Conservation (phyloP, 2,329 filamentous ascomycete genomes). For the Scytalidium lignicola region DNA sequence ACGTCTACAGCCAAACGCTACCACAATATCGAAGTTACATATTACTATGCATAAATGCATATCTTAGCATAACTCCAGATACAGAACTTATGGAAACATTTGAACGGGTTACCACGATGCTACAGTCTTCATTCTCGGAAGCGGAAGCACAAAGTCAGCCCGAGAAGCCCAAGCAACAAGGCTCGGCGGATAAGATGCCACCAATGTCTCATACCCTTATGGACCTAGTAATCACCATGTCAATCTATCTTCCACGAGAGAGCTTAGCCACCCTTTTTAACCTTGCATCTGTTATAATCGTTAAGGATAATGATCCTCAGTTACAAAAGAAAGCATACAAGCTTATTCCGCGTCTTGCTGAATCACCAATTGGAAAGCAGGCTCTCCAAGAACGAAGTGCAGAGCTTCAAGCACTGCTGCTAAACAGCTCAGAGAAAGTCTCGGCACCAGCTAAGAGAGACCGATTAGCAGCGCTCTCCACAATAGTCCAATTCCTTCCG, state of each 20-base stretch:
- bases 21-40: conserved; percentile 89
- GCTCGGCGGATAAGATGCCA: conserved; percentile 66
- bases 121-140: conserved; percentile 64
- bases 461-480: conserved; percentile 74
- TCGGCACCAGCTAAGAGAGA: conserved; percentile 83
- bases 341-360: conserved; percentile 83
- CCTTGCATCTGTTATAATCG: conserved; percentile 78
- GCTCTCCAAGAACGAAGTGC: conserved; percentile 70
- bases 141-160: conserved; percentile 57
- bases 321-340: conserved; percentile 99
- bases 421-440: conserved; percentile 77
- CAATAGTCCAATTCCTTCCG: conserved; percentile 75
- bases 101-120: conserved; percentile 76
- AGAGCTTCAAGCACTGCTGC: conserved; percentile 77
- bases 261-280: conserved; percentile 83
- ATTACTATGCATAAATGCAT: conserved; percentile 90
- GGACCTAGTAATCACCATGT: conserved; percentile 95
- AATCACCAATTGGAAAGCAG: conserved; percentile 70
- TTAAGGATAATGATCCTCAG: conserved; percentile 78
- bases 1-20: conserved; percentile 94
- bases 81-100: conserved; percentile 84
- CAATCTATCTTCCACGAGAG: conserved; percentile 82
- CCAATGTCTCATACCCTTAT: conserved; percentile 92
- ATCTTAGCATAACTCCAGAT: conserved; percentile 78
- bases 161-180: conserved; percentile 55